These are phyloP conservation scores for Colletotrichum truncatum DNA, from an alignment of 2,329 filamentous ascomycete genomes.

Conservation along the genomic window DNA sequence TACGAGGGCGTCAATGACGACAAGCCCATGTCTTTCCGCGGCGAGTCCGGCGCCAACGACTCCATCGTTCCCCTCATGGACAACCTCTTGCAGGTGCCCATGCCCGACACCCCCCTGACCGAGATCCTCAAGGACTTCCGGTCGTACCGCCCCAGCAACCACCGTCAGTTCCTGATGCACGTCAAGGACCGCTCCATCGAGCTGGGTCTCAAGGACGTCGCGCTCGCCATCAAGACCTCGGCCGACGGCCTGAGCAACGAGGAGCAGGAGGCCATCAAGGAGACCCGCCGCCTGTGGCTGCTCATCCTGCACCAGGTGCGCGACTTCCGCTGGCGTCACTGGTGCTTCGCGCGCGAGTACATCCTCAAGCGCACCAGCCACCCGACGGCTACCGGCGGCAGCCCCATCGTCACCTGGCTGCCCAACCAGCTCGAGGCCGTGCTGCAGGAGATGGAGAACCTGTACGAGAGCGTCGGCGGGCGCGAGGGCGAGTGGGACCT, in stretches of 20 bases:
- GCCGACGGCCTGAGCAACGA: slow-evolving; percentile 34
- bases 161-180: slow-evolving; percentile 83
- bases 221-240: slow-evolving; percentile 45
- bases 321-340: slow-evolving; percentile 85
- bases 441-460: slow-evolving; percentile 72
- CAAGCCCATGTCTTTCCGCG: slow-evolving; percentile 82
- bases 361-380: slow-evolving; percentile 82
- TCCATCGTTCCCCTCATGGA: slow-evolving; percentile 93
- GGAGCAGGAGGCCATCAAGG: slow-evolving; percentile 54
- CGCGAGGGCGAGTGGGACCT: slow-evolving; percentile 51
- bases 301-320: slow-evolving; percentile 77
- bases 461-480: slow-evolving; percentile 58
- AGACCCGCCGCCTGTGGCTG: slow-evolving; percentile 69
- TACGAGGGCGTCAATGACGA: slow-evolving; percentile 83
- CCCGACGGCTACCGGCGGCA: slow-evolving; percentile 82
- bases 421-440: slow-evolving; percentile 84
- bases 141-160: slow-evolving; percentile 87
- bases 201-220: slow-evolving; percentile 67
- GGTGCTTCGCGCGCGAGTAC: slow-evolving; percentile 87
- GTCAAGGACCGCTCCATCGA: slow-evolving; percentile 63
- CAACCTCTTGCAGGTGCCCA: slow-evolving; percentile 84
- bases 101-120: slow-evolving; percentile 90
- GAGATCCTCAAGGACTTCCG: slow-evolving; percentile 90
- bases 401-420: slow-evolving; percentile 85
- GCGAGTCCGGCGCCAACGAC: slow-evolving; percentile 94